Evolutionary conservation across 1,284 basidiomycete species (phyloP), one percentile per base, ranked within the genome.

Genomic region (Apiotrichum gracile): DNA sequence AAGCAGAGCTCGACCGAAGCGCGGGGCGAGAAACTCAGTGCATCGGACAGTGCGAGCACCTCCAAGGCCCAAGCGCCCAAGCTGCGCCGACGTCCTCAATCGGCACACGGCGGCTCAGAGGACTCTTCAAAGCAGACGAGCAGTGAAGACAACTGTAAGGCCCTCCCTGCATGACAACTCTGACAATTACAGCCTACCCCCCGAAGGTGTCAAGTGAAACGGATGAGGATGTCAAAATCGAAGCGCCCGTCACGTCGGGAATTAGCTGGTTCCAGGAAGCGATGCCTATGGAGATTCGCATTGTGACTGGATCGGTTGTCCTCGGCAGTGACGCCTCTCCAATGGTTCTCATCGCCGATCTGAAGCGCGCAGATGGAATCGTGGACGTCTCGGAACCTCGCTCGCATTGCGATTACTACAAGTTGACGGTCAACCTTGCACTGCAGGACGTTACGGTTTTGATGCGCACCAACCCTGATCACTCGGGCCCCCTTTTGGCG

Each of bases 311-410:
- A 17, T 85, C 85, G 13, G 82, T 96, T 41, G 82, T 87, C 12
- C 81, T 85, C 33, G 91, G 91, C 9, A 94, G 91, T 72, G 76
- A 82, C 22, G 88, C 91, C 0, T 92, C 89, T 0, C 85, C 87
- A 0, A 85, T 80, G 63, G 76, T 94, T 14, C 78, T 93, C 25
- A 83, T 93, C 19, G 82, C 83, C 1, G 87, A 90, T 67, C 91
- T 91, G 61, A 77, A 82, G 50, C 78, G 78, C 24, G 84, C 83
- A 1, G 77, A 83, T 35, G 91, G 91, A 24, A 86, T 84, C 1
- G 88, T 88, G 63, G 85, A 89, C 21, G 80, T 88, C 37, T 81
- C 86, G 16, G 81, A 83, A 65, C 83, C 91, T 9, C 81, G 85
- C 39, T 93, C 89, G 1, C 82, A 79, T 51, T 79, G 82, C 59